phyloP scores from a whole-genome alignment of 2,329 filamentous ascomycete genomes.

The Magnaporthiopsis rhizophila region DNA sequence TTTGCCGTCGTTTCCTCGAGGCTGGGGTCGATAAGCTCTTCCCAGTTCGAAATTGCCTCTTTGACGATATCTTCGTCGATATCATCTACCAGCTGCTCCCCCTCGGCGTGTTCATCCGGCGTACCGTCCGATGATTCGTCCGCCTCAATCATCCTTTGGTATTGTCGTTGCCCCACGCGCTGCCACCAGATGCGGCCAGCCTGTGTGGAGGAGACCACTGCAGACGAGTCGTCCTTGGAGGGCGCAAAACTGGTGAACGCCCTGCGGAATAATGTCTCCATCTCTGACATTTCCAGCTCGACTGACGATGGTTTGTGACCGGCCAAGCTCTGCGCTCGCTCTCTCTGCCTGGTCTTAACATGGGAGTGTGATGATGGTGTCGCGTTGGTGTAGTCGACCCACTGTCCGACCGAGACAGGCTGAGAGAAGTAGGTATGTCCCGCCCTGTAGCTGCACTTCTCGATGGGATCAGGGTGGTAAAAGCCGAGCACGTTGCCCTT shows the following conservation, averaged over 20 bases:
- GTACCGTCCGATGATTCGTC: conserved; percentile 22
- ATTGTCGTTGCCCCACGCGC: conserved; percentile 56
- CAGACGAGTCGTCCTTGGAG: conserved; percentile 62
- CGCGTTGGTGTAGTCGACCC: conserved; percentile 62
- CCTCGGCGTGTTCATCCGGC: conserved; percentile 27
- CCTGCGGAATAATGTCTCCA: conserved; percentile 67
- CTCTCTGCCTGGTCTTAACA: conserved; percentile 56
- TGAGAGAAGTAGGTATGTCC: conserved; percentile 57
- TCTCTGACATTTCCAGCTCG: conserved; percentile 55
- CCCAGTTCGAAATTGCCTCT: conserved; percentile 50
- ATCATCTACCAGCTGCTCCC: conserved; percentile 26
- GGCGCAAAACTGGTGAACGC: conserved; percentile 78
- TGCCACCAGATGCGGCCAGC: conserved; percentile 73
- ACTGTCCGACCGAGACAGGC: conserved; percentile 57
- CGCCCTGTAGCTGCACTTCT: conserved; percentile 44
- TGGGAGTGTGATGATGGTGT: conserved; percentile 44
- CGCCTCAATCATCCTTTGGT: conserved; percentile 54
- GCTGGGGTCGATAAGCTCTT: conserved; percentile 51
- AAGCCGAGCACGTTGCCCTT: conserved; percentile 40
- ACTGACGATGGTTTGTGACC: conserved; percentile 48
- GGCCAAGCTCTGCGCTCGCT: conserved; percentile 60
- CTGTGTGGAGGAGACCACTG: conserved; percentile 59
- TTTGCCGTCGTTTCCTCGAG: conserved; percentile 39
- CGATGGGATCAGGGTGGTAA: conserved; percentile 30
- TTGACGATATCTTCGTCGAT: conserved; percentile 45